Percentiles rank a stretch among this genome's conserved stretches.
Evolutionary conservation across 768 basidiomycete genomes (phyloP).

Genomic region (Lenzites betulinus): DNA sequence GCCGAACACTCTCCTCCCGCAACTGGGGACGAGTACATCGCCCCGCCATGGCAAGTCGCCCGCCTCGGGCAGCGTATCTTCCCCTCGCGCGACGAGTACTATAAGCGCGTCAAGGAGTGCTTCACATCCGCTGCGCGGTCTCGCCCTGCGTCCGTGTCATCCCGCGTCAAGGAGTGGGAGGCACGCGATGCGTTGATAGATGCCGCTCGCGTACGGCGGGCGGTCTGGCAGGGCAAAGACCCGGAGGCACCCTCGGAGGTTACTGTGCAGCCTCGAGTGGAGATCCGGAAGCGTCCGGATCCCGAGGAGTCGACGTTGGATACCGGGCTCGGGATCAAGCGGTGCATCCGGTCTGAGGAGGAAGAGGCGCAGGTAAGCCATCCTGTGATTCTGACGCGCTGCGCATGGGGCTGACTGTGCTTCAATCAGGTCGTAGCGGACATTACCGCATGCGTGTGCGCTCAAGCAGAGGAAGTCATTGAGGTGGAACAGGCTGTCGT

Average conservation of each 20-base stretch:
- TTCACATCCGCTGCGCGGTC: constrained; percentile 1
- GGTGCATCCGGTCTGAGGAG: neutral
- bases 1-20: neutral
- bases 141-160: neutral
- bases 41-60: neutral
- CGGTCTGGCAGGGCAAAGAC: neutral
- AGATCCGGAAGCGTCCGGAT: neutral
- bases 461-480: too few species aligned
- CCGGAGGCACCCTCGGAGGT: neutral
- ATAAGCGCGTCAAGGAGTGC: neutral
- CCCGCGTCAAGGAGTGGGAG: neutral
- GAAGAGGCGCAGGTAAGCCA: neutral
- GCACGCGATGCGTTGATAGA: neutral
- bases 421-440: too few species aligned
- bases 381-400: neutral
- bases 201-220: neutral
- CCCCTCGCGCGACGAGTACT: neutral
- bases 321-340: neutral
- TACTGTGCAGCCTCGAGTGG: neutral
- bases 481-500: too few species aligned
- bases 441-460: too few species aligned
- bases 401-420: too few species aligned
- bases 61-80: constrained; percentile 5
- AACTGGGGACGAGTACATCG: neutral
- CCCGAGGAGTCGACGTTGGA: neutral